phyloP scores from a whole-genome alignment of 495 filamentous ascomycete genomes.

The Niebla homalea region DNA sequence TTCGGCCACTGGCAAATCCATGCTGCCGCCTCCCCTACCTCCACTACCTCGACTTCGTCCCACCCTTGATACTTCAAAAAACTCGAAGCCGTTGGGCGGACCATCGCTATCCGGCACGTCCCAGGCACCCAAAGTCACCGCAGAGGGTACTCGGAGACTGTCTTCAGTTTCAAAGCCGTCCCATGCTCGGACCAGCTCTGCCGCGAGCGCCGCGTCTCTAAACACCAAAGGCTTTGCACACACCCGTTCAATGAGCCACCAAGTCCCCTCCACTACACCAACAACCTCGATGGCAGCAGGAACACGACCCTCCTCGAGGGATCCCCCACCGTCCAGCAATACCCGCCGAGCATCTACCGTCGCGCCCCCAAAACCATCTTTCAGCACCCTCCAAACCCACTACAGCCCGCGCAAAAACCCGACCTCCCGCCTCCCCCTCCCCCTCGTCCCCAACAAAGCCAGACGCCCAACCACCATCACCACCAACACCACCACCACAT shows the following conservation, averaged over 20 bases:
- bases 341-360: background rate
- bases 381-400: conserved; percentile 56
- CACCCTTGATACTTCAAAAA: background rate
- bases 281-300: background rate
- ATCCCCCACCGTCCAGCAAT: background rate
- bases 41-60: too few relatives aligned
- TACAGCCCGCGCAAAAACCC: conserved; percentile 51
- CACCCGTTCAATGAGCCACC: conserved; percentile 11
- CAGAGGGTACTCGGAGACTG: too few relatives aligned
- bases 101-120: background rate
- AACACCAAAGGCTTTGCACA: conserved; percentile 2
- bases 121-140: background rate
- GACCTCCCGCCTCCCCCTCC: conserved; percentile 42
- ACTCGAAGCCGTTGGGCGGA: background rate
- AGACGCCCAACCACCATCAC: conserved; percentile 3
- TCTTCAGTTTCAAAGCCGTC: background rate
- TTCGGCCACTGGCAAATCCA: too few relatives aligned
- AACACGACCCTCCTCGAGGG: background rate
- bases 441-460: conserved; percentile 30
- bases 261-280: conserved; percentile 4
- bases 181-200: background rate
- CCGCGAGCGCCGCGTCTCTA: background rate
- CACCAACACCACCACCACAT: background rate
- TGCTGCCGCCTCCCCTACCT: too few relatives aligned
- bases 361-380: conserved; percentile 36